Conservation (phyloP, 345 rosid genomes). For the Garcia nutans region DNA sequence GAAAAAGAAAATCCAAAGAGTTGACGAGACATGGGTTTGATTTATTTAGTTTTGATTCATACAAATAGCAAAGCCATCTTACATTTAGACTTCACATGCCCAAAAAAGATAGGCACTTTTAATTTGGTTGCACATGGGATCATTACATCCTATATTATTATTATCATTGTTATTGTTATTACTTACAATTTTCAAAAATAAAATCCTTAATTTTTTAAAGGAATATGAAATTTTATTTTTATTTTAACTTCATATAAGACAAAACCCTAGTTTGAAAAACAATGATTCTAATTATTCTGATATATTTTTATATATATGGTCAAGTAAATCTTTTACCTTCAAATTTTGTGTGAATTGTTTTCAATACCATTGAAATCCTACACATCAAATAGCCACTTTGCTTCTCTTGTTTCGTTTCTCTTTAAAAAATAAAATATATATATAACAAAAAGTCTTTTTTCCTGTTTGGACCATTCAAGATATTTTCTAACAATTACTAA, state of each 20-base stretch:
- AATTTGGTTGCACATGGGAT: not conserved
- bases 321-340: not conserved
- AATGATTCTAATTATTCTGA: not conserved
- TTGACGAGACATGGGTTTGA: not conserved
- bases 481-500: not conserved
- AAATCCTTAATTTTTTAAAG: too few relatives aligned
- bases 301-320: not conserved
- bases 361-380: not conserved
- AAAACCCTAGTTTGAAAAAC: not conserved
- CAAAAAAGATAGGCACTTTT: not conserved
- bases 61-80: too few relatives aligned
- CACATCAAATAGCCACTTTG: too few relatives aligned
- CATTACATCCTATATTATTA: not conserved
- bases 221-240: too few relatives aligned
- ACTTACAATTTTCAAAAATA: too few relatives aligned
- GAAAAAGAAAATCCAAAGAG: not conserved
- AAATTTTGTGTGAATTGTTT: not conserved
- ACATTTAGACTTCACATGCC: not conserved
- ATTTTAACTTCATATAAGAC: not conserved
- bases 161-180: too few relatives aligned
- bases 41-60: too few relatives aligned
- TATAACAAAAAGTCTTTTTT: not conserved
- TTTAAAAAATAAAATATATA: too few relatives aligned
- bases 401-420: too few relatives aligned
- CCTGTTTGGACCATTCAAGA: not conserved